phyloP scores from a whole-genome alignment of 169 alveolate genomes.

The Plasmodium berghei region DNA sequence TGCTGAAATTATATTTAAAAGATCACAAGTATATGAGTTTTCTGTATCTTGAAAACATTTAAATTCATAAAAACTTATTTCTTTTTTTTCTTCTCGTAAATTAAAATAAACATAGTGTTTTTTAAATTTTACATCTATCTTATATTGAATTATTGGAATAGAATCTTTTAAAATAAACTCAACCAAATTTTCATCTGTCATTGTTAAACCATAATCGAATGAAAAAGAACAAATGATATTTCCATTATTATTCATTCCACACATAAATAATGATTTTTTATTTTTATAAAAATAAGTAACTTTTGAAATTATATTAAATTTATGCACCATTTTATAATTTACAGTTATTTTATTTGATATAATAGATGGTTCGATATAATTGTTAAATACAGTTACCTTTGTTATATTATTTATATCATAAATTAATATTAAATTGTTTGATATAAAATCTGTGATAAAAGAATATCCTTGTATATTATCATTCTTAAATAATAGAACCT shows the following conservation, averaged over 20 bases:
- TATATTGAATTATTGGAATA: constrained; percentile 34
- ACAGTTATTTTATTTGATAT: constrained; percentile 2
- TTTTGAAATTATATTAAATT: constrained; percentile 7
- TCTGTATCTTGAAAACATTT: constrained; percentile 11
- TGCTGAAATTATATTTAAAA: constrained; percentile 2
- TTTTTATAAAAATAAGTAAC: constrained; percentile 32
- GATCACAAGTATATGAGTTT: constrained; percentile 21
- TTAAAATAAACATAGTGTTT: constrained; percentile 25
- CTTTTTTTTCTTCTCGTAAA: constrained; percentile 20
- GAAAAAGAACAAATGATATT: constrained; percentile 44
- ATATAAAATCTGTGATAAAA: constrained; percentile 20
- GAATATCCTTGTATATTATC: background rate
- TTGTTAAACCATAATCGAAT: constrained; percentile 49
- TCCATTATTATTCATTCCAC: constrained; percentile 35
- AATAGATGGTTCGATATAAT: constrained; percentile 29
- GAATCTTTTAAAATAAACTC: constrained; percentile 25
- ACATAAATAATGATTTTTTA: constrained; percentile 16
- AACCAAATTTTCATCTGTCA: constrained; percentile 26
- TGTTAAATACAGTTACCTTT: constrained; percentile 34
- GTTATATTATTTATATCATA: constrained; percentile 11
- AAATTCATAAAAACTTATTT: constrained; percentile 38
- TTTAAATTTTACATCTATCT: constrained; percentile 10
- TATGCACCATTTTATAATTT: constrained; percentile 19
- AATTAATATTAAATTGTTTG: constrained; percentile 16
- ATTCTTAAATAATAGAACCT: constrained; percentile 11